These are phyloP conservation scores for Chenopodium berlandieri DNA, from an alignment of 148 eudicot species.

Conservation along the genomic window DNA sequence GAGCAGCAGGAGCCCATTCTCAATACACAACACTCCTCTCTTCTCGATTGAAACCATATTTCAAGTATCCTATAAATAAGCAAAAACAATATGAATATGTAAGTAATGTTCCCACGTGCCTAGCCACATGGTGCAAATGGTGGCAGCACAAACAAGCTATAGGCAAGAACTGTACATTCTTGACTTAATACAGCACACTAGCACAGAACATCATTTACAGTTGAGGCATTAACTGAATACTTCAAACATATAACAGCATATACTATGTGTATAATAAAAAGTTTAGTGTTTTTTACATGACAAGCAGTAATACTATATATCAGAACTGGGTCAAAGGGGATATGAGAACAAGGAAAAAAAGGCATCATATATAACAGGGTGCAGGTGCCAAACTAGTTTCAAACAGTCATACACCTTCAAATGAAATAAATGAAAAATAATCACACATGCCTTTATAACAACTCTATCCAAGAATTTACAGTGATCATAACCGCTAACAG, in stretches of 20 bases:
- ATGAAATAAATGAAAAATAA: background rate
- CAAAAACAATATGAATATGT: background rate
- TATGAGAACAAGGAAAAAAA: background rate
- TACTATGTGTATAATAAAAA: too few relatives aligned
- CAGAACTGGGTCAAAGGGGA: background rate
- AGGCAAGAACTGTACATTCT: too few relatives aligned
- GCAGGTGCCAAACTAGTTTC: background rate
- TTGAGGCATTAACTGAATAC: too few relatives aligned
- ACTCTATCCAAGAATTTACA: background rate
- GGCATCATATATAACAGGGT: background rate
- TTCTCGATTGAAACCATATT: slow-evolving; percentile 86
- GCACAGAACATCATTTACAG: too few relatives aligned
- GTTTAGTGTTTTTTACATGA: too few relatives aligned
- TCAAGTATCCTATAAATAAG: slow-evolving; percentile 60
- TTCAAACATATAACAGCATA: too few relatives aligned
- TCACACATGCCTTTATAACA: background rate
- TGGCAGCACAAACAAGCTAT: too few relatives aligned
- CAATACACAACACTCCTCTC: slow-evolving; percentile 66
- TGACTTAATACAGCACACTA: too few relatives aligned
- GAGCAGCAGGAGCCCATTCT: slow-evolving; percentile 99
- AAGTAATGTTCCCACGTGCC: slow-evolving; percentile 4
- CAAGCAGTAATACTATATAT: too few relatives aligned
- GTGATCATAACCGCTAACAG: background rate
- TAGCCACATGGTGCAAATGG: background rate
- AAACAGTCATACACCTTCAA: background rate